These are phyloP conservation scores for Ceratorhiza oryzae-sativae DNA, from an alignment of 1,284 basidiomycete genomes.

Conservation along the genomic window DNA sequence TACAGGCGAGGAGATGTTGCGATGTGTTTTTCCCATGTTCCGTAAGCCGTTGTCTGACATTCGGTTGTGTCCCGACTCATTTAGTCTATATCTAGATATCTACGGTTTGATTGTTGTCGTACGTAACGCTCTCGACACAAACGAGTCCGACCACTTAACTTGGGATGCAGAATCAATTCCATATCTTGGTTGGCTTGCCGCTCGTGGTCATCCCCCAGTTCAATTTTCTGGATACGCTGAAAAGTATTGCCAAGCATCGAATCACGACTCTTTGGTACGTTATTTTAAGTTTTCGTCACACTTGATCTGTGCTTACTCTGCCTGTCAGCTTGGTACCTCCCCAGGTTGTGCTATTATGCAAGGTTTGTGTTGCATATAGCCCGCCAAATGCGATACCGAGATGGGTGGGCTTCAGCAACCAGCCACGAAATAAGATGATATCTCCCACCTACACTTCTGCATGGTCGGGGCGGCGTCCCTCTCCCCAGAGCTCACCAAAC, in stretches of 20 bases:
- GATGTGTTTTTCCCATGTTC: constrained; percentile 52
- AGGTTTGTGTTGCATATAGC: constrained; percentile 54
- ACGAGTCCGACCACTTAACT: neutral
- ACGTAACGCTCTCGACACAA: neutral
- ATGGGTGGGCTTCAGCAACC: constrained; percentile 59
- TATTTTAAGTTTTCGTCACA: neutral
- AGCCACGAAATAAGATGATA: constrained; percentile 68
- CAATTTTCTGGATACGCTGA: constrained; percentile 68
- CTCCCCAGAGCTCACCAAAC: constrained; percentile 66
- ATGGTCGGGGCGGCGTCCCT: constrained; percentile 79
- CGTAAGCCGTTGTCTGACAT: constrained; percentile 50
- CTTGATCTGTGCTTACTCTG: constrained; percentile 25
- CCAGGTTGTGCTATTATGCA: constrained; percentile 64
- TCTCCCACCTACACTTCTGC: constrained; percentile 65
- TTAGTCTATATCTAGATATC: constrained; percentile 61
- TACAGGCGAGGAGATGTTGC: constrained; percentile 64
- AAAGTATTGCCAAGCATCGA: constrained; percentile 70
- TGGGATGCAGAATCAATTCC: constrained; percentile 31
- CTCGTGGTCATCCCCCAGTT: constrained; percentile 79
- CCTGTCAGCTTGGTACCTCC: constrained; percentile 69
- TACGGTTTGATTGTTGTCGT: constrained; percentile 64
- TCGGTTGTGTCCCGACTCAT: constrained; percentile 52
- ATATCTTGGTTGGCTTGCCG: constrained; percentile 50
- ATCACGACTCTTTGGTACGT: constrained; percentile 70
- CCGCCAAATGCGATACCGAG: neutral